Conservation (phyloP, 2,329 filamentous ascomycete genomes). For the Fusarium clavum region DNA sequence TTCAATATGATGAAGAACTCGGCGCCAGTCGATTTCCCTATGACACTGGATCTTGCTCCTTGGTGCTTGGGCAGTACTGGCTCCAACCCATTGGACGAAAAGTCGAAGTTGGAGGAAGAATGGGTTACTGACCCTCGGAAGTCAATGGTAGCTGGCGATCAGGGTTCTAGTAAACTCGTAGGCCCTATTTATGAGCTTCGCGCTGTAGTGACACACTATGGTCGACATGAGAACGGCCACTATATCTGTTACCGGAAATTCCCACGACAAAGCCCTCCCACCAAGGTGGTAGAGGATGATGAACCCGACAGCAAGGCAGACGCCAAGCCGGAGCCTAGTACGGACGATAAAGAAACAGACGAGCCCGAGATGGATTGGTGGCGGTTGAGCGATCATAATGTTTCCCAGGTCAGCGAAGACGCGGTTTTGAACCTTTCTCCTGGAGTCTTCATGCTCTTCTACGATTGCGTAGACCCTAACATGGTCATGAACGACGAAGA, state of each 20-base stretch:
- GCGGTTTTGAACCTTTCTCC: constrained; percentile 76
- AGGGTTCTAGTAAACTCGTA: constrained; percentile 61
- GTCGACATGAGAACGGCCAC: constrained; percentile 93
- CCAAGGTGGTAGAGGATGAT: constrained; percentile 9
- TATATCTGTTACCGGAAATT: constrained; percentile 91
- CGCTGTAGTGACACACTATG: constrained; percentile 89
- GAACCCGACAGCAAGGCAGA: constrained; percentile 31
- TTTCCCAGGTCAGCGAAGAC: constrained; percentile 78
- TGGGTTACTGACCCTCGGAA: constrained; percentile 76
- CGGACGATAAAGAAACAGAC: constrained; percentile 26
- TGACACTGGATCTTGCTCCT: constrained; percentile 77
- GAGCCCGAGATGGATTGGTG: constrained; percentile 76
- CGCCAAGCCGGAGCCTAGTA: neutral
- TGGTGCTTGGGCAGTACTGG: constrained; percentile 80
- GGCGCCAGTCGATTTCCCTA: constrained; percentile 81
- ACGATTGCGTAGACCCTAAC: constrained; percentile 76
- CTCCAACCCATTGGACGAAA: neutral
- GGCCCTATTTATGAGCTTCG: constrained; percentile 79
- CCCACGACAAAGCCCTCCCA: constrained; percentile 50
- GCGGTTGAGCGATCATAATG: constrained; percentile 89
- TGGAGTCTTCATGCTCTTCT: constrained; percentile 97
- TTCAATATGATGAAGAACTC: constrained; percentile 86
- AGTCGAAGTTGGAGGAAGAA: constrained; percentile 61
- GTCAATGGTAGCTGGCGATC: constrained; percentile 77
- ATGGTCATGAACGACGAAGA: constrained; percentile 56